Evolutionary conservation across 2,329 filamentous ascomycete genomes (phyloP).

Genomic region (Colletotrichum cereale): DNA sequence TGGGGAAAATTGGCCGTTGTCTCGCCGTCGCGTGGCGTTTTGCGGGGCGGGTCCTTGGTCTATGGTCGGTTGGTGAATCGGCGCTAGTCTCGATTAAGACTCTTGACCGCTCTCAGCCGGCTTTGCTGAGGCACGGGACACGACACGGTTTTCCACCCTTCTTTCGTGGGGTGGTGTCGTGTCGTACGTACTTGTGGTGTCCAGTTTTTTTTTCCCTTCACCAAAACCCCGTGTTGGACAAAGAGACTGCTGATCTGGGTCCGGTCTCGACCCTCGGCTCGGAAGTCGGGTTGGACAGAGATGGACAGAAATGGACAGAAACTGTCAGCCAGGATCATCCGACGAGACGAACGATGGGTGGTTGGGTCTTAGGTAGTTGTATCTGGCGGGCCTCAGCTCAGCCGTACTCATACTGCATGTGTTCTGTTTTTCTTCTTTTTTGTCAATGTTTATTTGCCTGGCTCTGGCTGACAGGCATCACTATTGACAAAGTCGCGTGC

Average conservation of each 20-base stretch:
- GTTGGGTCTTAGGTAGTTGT: neutral
- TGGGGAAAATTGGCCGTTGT: conserved; percentile 41
- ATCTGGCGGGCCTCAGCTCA: neutral
- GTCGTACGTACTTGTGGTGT: neutral
- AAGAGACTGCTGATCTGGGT: neutral
- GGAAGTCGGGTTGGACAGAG: neutral
- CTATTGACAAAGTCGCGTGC: neutral
- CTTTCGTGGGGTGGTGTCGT: neutral
- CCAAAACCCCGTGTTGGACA: neutral
- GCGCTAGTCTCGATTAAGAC: conserved; percentile 35
- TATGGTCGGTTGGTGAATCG: conserved; percentile 29
- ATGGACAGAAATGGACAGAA: neutral
- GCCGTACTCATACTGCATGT: no score
- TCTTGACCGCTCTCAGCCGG: conserved; percentile 33
- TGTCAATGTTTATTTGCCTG: neutral
- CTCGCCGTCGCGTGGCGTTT: conserved; percentile 43
- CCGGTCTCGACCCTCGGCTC: conserved; percentile 9
- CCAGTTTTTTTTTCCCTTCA: neutral
- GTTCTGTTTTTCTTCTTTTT: neutral
- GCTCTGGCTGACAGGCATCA: neutral
- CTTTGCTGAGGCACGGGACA: neutral
- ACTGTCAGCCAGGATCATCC: neutral
- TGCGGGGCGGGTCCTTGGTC: conserved; percentile 32
- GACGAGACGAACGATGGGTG: neutral
- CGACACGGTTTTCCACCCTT: neutral